Base-by-base conservation (phyloP, 495 filamentous ascomycete genomes). In the Cercophora samala region DNA sequence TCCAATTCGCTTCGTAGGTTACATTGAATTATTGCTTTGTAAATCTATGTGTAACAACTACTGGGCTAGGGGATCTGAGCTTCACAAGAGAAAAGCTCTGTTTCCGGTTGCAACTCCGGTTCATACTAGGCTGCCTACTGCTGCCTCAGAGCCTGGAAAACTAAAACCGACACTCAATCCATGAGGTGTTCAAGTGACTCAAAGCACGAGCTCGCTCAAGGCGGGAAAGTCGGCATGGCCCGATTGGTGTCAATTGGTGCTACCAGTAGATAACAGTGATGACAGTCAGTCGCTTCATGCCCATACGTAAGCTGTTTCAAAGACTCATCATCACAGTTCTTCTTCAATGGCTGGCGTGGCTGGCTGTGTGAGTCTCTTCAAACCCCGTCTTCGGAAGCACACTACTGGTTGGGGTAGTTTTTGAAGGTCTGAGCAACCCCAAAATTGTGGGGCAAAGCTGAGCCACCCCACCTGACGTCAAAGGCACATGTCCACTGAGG, bases 381-480 rank as follows among this genome's bases (percentile, higher is more conserved):
- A 46, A 17, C 37, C 37, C 37, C 37, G 37, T 46, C 37, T 46
- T 46, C 37, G 37, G 37, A 46, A 46, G 37, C 37, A 46, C 37
- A 46, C 15, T 9, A 46, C 37, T 46, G 9, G 37, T 46, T 46
- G 37, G 37, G 15, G 37, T 13, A 46, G 37, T 17, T 46, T n/a
- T 46, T 13, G 15, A 46, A 46, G 37, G 37, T 46, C 37, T 46
- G 37, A 46, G 37, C 37, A 46, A 15, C 52, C 22, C 22, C n/a
- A 56, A 56, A 56, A 56, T 5, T 56, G 53, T 18, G 53, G 53
- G 53, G 53, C 53, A 18, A 56, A 56, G 8, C n/a, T 23, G 22
- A 19, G 22, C n/a, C n/a, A 19, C 53, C 53, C 53, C n/a, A 19
- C 53, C 22, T 56, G 53, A 56, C 53, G 53, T 56, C 53, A 56